phyloP scores from a whole-genome alignment of 2,329 filamentous ascomycete species.

The Colletotrichum salicis region DNA sequence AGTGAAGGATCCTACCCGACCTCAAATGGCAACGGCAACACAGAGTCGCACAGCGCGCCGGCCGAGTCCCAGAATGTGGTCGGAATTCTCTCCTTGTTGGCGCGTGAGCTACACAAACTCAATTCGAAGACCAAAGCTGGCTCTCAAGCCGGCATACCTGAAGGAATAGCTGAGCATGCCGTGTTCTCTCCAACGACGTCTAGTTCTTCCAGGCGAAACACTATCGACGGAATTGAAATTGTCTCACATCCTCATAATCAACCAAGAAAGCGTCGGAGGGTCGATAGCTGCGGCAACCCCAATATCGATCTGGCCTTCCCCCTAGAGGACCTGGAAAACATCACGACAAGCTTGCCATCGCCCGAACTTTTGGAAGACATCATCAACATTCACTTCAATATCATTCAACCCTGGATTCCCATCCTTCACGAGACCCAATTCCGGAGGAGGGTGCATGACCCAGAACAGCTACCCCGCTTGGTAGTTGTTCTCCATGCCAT shows the following conservation, averaged over 20 bases:
- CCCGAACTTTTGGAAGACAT: conserved; percentile 36
- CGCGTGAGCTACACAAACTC: conserved; percentile 38
- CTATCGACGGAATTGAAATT: conserved; percentile 13
- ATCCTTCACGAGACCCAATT: conserved; percentile 48
- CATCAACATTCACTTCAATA: conserved; percentile 45
- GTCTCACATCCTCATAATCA: conserved; percentile 25
- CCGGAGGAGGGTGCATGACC: conserved; percentile 40
- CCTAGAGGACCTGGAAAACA: conserved; percentile 39
- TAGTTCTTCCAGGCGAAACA: conserved; percentile 15
- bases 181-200: conserved; percentile 24
- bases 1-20: not conserved
- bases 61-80: conserved; percentile 33
- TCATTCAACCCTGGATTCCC: conserved; percentile 54
- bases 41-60: not conserved
- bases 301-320: conserved; percentile 36
- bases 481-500: conserved; percentile 50
- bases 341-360: conserved; percentile 40
- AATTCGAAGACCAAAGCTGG: conserved; percentile 3
- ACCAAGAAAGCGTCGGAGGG: conserved; percentile 36
- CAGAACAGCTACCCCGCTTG: conserved; percentile 41
- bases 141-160: conserved; percentile 12
- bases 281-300: conserved; percentile 40
- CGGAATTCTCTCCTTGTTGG: conserved; percentile 36
- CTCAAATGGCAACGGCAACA: not conserved
- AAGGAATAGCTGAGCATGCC: conserved; percentile 2